Evolutionary conservation across 2,329 filamentous ascomycete species (phyloP).

Genomic region (Diaporthe capsici): DNA sequence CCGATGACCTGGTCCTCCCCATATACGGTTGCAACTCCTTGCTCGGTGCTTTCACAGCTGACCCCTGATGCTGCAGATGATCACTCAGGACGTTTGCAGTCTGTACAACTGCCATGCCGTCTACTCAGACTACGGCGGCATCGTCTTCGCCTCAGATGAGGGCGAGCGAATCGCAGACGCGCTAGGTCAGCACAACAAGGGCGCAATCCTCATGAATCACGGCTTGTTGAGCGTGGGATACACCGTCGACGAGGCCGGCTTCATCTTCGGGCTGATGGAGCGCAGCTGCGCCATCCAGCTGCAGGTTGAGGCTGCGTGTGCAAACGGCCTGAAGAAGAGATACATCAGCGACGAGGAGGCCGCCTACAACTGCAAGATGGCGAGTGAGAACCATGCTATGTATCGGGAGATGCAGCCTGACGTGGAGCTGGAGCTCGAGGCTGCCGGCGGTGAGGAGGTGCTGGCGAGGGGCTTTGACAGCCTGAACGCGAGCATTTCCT

Average conservation of each 20-base stretch:
- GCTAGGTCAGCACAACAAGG: conserved; percentile 71
- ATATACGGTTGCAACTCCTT: too few species aligned
- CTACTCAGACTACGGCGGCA: conserved; percentile 70
- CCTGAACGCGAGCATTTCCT: conserved; percentile 31
- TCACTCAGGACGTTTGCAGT: conserved; percentile 77
- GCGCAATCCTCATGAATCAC: conserved; percentile 78
- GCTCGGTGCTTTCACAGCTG: too few species aligned
- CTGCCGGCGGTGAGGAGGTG: conserved; percentile 52
- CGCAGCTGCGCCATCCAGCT: conserved; percentile 78
- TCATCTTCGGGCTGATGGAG: conserved; percentile 78
- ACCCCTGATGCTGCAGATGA: conserved; percentile 59
- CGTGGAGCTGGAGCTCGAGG: conserved; percentile 61
- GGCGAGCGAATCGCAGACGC: conserved; percentile 74
- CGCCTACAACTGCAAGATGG: conserved; percentile 58
- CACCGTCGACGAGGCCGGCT: conserved; percentile 82
- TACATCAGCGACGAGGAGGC: conserved; percentile 57
- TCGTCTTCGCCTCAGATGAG: conserved; percentile 73
- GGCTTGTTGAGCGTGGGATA: conserved; percentile 78
- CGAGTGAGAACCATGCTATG: conserved; percentile 60
- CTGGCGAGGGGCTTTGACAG: conserved; percentile 48
- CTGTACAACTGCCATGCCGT: conserved; percentile 74
- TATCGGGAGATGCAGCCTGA: conserved; percentile 64
- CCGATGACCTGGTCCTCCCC: too few species aligned
- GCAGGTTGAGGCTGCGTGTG: conserved; percentile 74
- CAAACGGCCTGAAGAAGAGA: conserved; percentile 58